These are phyloP conservation scores for Macrotyloma uniflorum DNA, from an alignment of 306 rosid genomes.

Conservation along the genomic window DNA sequence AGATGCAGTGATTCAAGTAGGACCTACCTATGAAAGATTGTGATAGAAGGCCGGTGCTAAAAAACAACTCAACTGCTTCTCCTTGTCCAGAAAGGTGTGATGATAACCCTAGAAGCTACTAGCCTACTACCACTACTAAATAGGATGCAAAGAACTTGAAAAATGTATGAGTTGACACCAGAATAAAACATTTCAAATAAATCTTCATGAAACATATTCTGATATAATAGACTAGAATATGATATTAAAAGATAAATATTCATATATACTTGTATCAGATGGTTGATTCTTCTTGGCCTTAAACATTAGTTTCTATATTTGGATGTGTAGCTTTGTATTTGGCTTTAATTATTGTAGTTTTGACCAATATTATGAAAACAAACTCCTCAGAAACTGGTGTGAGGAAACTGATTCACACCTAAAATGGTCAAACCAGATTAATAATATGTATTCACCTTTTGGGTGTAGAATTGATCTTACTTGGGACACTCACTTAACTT, in stretches of 20 bases:
- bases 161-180: neutral
- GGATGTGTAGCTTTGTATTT: neutral
- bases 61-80: neutral
- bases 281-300: too few species aligned
- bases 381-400: neutral
- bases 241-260: too few species aligned
- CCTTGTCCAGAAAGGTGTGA: conserved; percentile 12
- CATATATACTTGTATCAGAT: too few species aligned
- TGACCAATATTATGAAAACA: neutral
- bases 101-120: neutral
- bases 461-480: neutral
- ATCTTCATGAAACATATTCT: too few species aligned
- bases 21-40: neutral
- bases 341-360: neutral
- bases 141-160: neutral
- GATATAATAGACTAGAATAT: too few species aligned
- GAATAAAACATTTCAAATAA: too few species aligned
- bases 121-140: neutral
- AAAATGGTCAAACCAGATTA: conserved; percentile 2
- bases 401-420: neutral
- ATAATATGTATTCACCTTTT: neutral
- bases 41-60: neutral
- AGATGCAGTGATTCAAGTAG: neutral
- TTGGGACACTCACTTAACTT: neutral
- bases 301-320: neutral